Evolutionary conservation across 345 rosid species (phyloP).

Genomic region (Euphorbia lathyris): DNA sequence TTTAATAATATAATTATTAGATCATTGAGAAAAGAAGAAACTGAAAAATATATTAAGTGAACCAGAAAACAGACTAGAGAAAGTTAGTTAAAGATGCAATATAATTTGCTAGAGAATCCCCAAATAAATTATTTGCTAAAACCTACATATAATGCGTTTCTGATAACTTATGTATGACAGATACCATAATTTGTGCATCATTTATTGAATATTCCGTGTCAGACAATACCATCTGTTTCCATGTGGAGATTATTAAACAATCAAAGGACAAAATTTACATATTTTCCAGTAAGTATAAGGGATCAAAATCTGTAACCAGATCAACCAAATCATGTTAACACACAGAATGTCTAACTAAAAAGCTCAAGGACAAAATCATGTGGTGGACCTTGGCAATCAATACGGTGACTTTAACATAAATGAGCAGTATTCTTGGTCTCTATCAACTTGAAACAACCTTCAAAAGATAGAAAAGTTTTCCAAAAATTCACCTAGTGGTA

Average conservation of each 20-base stretch:
- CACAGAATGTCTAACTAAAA: constrained; percentile 4
- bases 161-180: constrained; percentile 1
- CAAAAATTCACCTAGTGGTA: not conserved
- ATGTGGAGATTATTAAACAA: constrained; percentile 14
- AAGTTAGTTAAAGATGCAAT: not conserved
- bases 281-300: constrained; percentile 8
- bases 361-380: constrained; percentile 7
- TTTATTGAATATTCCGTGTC: constrained; percentile 16
- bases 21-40: not conserved
- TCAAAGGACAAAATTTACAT: constrained; percentile 1
- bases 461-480: constrained; percentile 10
- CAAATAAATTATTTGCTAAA: not conserved
- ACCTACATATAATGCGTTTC: not conserved
- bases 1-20: not conserved
- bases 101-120: not conserved
- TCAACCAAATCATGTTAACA: constrained; percentile 10
- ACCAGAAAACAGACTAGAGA: not conserved
- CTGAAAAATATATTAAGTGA: not conserved
- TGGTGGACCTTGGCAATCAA: constrained; percentile 18
- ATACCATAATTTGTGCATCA: constrained; percentile 7
- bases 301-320: not conserved
- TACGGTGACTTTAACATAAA: constrained; percentile 8
- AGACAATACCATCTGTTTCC: constrained; percentile 1
- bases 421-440: constrained; percentile 6
- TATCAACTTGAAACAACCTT: constrained; percentile 18